phyloP scores from a whole-genome alignment of 352 stramenopile genomes.

The Phytophthora ohioensis region DNA sequence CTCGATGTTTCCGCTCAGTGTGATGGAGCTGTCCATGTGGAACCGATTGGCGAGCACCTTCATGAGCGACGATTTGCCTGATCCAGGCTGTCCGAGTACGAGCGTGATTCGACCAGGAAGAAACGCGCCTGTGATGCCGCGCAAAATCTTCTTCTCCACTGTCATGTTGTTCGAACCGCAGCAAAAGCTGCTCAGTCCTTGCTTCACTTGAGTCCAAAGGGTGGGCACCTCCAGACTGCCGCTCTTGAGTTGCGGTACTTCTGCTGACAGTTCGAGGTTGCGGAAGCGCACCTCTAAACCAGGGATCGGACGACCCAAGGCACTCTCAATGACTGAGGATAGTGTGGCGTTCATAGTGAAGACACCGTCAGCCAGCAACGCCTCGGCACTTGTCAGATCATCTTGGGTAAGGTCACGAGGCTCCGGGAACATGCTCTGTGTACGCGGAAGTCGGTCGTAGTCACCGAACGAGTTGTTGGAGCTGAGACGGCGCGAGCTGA shows the following conservation, averaged over 20 bases:
- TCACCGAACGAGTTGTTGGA: conserved; percentile 29
- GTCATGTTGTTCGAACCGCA: conserved; percentile 22
- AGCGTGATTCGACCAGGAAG: conserved; percentile 61
- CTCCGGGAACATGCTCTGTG: conserved; percentile 45
- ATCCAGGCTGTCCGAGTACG: conserved; percentile 45
- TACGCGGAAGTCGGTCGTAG: conserved; percentile 24
- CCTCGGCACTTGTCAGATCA: conserved; percentile 54
- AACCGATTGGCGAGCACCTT: conserved; percentile 66
- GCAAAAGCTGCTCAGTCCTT: conserved; percentile 25
- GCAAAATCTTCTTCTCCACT: conserved; percentile 59
- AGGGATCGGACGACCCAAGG: conserved; percentile 52
- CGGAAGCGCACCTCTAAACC: conserved; percentile 68
- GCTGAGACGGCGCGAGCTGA: conserved; percentile 39
- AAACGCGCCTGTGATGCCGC: conserved; percentile 52
- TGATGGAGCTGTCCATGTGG: conserved; percentile 52
- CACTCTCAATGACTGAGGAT: conserved; percentile 54
- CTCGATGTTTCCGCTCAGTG: conserved; percentile 46
- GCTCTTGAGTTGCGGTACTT: conserved; percentile 37
- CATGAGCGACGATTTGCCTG: conserved; percentile 37
- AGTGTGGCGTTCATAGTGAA: conserved; percentile 68
- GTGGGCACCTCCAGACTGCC: conserved; percentile 49
- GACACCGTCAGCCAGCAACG: conserved; percentile 58
- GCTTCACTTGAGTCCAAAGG: conserved; percentile 46
- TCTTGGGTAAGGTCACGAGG: conserved; percentile 38
- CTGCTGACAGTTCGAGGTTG: conserved; percentile 52